A percentile compares a stretch with the other conserved stretches of the same genome.
Evolutionary conservation across 306 rosid species (phyloP).

Genomic region (Vigna mungo): DNA sequence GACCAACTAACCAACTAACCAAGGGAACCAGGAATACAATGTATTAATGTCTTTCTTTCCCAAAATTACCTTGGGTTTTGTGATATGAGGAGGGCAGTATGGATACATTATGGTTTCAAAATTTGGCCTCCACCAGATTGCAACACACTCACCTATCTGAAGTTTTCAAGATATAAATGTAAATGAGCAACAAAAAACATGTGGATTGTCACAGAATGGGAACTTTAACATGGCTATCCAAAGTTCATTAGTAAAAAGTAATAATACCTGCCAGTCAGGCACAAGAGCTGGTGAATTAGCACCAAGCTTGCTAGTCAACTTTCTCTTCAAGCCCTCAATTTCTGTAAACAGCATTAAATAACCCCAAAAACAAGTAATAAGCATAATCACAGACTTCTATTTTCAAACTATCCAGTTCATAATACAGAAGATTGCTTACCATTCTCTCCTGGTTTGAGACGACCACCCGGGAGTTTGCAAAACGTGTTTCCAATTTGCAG

Average conservation of each 20-base stretch:
- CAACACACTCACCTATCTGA: constrained; percentile 99
- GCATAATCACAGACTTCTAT: constrained; percentile 13
- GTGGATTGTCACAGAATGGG: background rate
- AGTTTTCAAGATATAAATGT: constrained; percentile 16
- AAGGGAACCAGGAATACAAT: constrained; percentile 18
- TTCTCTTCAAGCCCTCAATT: constrained; percentile 93
- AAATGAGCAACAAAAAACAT: constrained; percentile 32
- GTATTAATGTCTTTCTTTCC: constrained; percentile 4
- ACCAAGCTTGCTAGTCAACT: constrained; percentile 97
- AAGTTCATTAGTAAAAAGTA: constrained; percentile 26
- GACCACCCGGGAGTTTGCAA: constrained; percentile 99
- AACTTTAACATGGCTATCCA: constrained; percentile 6
- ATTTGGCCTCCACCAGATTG: constrained; percentile 99
- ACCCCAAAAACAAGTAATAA: constrained; percentile 23
- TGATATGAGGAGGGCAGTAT: constrained; percentile 98
- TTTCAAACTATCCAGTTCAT: constrained; percentile 19
- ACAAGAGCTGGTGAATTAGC: constrained; percentile 81
- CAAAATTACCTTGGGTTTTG: constrained; percentile 85
- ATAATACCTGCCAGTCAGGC: constrained; percentile 92
- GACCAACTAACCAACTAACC: constrained; percentile 27
- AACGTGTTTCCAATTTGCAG: constrained; percentile 97
- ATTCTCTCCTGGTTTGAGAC: constrained; percentile 98
- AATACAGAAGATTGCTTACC: constrained; percentile 56
- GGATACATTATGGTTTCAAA: constrained; percentile 99
- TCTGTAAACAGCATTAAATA: constrained; percentile 53